Conservation (phyloP, 2,329 filamentous ascomycete genomes). For the Paecilomyces variotii region DNA sequence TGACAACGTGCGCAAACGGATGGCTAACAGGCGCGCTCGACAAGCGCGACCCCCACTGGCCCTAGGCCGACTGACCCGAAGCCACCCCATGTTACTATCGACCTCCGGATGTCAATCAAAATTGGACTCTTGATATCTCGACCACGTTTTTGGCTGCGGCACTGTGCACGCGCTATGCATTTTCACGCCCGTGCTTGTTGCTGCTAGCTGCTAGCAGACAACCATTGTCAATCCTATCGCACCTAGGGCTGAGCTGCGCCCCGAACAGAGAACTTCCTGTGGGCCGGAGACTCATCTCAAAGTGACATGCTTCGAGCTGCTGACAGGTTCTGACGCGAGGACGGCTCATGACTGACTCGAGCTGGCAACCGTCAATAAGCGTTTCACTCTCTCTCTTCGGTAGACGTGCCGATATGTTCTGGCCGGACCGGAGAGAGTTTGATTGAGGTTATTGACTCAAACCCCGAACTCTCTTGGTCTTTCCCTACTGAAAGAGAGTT, state of each 20-base stretch:
- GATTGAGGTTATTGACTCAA: too few relatives aligned
- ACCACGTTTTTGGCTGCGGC: background rate
- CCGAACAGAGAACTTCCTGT: background rate
- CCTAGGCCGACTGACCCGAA: background rate
- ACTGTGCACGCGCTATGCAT: background rate
- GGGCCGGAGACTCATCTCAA: background rate
- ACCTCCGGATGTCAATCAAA: background rate
- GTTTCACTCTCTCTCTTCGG: too few relatives aligned
- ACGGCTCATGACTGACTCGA: background rate
- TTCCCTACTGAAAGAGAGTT: too few relatives aligned
- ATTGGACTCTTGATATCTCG: background rate
- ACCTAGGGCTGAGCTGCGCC: background rate
- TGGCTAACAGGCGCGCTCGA: background rate
- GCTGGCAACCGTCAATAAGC: background rate
- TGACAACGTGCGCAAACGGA: background rate
- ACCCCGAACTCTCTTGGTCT: too few relatives aligned
- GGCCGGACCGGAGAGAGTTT: too few relatives aligned
- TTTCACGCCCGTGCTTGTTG: background rate
- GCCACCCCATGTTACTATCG: background rate
- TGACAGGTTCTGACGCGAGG: background rate
- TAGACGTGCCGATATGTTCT: too few relatives aligned
- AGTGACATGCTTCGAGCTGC: background rate
- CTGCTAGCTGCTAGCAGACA: background rate
- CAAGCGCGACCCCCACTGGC: background rate
- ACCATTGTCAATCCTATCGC: background rate